Evolutionary conservation across 2,329 filamentous ascomycete species (phyloP).

Genomic region (Ophiostoma himal-ulmi): DNA sequence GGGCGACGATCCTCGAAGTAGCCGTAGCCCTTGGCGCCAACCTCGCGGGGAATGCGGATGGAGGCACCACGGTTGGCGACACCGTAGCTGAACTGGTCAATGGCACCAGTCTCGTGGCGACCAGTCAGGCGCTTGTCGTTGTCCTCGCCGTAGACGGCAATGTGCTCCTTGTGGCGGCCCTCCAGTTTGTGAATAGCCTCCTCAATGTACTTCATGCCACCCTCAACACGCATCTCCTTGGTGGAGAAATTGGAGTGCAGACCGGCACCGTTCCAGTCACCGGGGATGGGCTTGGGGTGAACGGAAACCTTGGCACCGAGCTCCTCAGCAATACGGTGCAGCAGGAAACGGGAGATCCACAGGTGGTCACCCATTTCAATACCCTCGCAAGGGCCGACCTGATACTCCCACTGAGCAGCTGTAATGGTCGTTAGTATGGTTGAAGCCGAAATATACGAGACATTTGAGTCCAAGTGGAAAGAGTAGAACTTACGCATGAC

Average conservation of each 20-base stretch:
- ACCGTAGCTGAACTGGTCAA: constrained; percentile 89
- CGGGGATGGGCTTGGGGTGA: constrained; percentile 89
- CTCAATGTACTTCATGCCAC: constrained; percentile 94
- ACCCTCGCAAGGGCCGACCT: constrained; percentile 28
- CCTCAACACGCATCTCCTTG: constrained; percentile 78
- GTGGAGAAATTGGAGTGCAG: constrained; percentile 89
- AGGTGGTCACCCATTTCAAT: constrained; percentile 77
- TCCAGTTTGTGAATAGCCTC: constrained; percentile 77
- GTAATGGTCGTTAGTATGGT: not conserved
- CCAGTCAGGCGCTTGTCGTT: constrained; percentile 94
- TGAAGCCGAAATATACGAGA: not conserved
- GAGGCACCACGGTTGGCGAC: constrained; percentile 93
- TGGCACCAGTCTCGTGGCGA: constrained; percentile 85
- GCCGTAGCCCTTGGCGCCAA: constrained; percentile 73
- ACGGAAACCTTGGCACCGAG: constrained; percentile 95
- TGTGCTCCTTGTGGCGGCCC: constrained; percentile 73
- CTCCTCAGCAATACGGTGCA: constrained; percentile 75
- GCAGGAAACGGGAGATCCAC: constrained; percentile 86
- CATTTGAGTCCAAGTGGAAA: not conserved
- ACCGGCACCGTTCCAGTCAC: constrained; percentile 78
- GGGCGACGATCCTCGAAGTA: constrained; percentile 52
- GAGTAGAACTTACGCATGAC: constrained; percentile 57
- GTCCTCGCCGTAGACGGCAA: constrained; percentile 87
- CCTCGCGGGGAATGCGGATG: constrained; percentile 68
- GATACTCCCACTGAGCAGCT: constrained; percentile 29